Evolutionary conservation across 768 basidiomycete genomes (phyloP).

Genomic region (Pisolithus orientalis): DNA sequence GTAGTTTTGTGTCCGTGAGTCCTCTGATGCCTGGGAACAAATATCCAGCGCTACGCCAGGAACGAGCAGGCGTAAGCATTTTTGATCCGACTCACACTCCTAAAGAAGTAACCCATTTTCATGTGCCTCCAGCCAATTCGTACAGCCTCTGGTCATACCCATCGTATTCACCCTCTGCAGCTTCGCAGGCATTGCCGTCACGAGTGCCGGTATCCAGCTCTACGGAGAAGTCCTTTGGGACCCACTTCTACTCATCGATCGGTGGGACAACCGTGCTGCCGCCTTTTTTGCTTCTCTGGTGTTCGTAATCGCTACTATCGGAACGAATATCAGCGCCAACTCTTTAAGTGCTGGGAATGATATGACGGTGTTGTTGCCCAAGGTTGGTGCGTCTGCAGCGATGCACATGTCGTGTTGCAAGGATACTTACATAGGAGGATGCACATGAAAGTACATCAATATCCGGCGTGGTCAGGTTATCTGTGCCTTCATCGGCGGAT

Average conservation of each 20-base stretch:
- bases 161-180: constrained; percentile 69
- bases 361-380: constrained; percentile 70
- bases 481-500: constrained; percentile 45
- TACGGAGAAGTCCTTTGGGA: constrained; percentile 74
- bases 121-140: constrained; percentile 46
- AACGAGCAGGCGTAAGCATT: constrained; percentile 51
- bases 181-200: constrained; percentile 77
- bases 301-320: constrained; percentile 67
- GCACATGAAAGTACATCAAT: constrained; percentile 19
- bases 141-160: constrained; percentile 77
- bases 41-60: constrained; percentile 63
- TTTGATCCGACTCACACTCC: not conserved
- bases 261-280: constrained; percentile 81
- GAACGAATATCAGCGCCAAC: constrained; percentile 75
- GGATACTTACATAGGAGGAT: not conserved
- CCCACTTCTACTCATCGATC: constrained; percentile 66
- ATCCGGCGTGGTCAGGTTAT: constrained; percentile 25
- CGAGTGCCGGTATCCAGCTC: constrained; percentile 64
- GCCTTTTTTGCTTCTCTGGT: constrained; percentile 77
- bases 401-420: not conserved
- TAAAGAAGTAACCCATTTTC: not conserved
- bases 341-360: constrained; percentile 75
- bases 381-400: constrained; percentile 6
- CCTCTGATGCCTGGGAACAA: not conserved
- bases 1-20: not conserved